Evolutionary conservation across 2,329 filamentous ascomycete genomes (phyloP), one percentile per base, ranked within the genome.

Genomic region (Hansfordia pulvinata): DNA sequence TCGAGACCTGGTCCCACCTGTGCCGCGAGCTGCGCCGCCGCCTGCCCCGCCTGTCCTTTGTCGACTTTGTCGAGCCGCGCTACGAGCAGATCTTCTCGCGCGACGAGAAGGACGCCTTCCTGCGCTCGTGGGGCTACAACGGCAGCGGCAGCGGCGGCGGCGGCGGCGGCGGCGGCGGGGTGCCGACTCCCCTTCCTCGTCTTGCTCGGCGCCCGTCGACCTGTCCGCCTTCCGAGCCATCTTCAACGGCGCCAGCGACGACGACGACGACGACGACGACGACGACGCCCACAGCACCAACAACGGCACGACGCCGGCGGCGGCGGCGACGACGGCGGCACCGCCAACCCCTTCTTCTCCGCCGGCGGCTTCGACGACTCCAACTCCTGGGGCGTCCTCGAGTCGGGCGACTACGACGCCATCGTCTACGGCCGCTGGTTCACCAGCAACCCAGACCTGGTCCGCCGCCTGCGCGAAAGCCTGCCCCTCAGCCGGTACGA

Each of bases 361-460:
- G 49, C 48, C 0, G 52, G 53, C 1, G 46, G 43, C 0, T 46
- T 50, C 24, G n/a, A n/a, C n/a, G n/a, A n/a, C n/a, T n/a, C n/a
- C n/a, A n/a, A n/a, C n/a, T n/a, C n/a, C n/a, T n/a, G n/a, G n/a
- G n/a, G n/a, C n/a, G n/a, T n/a, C n/a, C n/a, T n/a, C n/a, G n/a
- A n/a, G n/a, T n/a, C n/a, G 41, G 60, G 57, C 5, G 60, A 59
- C 1, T 64, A 64, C 34, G 61, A 64, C 32, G 61, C 60, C 16
- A 17, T 24, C 11, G 33, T 38, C 4, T 39, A 42, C 27, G 42
- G 42, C 4, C 30, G 42, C 7, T 25, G 35, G 26, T 44, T 42
- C 22, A 36, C 43, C 10, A 37, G 39, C 2, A 43, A 41, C 13
- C 40, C 42, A 3, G 42, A 44, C 17, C 23, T 44, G 3, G 39